Evolutionary conservation across 345 rosid genomes (phyloP).

Genomic region (Iberis pinnata): DNA sequence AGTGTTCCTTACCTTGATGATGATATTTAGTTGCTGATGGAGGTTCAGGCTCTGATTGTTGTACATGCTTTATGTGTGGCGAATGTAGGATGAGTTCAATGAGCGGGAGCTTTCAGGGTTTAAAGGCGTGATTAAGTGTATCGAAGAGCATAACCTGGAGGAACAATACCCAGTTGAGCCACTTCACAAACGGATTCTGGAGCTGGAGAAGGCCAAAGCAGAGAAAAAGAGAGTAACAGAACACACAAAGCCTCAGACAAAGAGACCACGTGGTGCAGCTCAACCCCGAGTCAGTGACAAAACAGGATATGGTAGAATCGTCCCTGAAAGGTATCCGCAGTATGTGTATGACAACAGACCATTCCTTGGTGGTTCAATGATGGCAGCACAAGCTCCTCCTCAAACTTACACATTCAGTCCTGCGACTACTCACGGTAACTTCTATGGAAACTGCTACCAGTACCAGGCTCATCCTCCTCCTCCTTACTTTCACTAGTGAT

Average conservation of each 20-base stretch:
- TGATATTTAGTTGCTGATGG: slow-evolving; percentile 4
- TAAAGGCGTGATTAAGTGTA: slow-evolving; percentile 78
- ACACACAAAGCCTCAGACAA: slow-evolving; percentile 80
- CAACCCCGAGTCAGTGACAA: slow-evolving; percentile 49
- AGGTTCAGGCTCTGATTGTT: background rate
- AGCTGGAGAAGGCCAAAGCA: slow-evolving; percentile 89
- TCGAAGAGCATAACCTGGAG: slow-evolving; percentile 94
- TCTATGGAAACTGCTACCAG: slow-evolving; percentile 87
- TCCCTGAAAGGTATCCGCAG: slow-evolving; percentile 64
- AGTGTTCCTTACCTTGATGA: slow-evolving; percentile 6
- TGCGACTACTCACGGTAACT: slow-evolving; percentile 68
- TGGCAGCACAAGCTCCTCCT: slow-evolving; percentile 52
- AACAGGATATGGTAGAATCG: slow-evolving; percentile 57
- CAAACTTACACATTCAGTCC: slow-evolving; percentile 64
- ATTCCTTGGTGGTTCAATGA: slow-evolving; percentile 45
- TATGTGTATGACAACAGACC: slow-evolving; percentile 77
- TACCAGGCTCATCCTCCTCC: slow-evolving; percentile 58
- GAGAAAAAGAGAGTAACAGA: slow-evolving; percentile 84
- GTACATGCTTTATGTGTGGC: background rate
- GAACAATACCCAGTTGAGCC: slow-evolving; percentile 65
- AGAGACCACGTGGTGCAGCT: slow-evolving; percentile 83
- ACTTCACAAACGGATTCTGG: slow-evolving; percentile 61
- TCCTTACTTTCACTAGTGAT: slow-evolving; percentile 54
- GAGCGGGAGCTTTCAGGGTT: slow-evolving; percentile 82
- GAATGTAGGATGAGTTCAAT: slow-evolving; percentile 60